Percentiles rank a stretch among this genome's conserved stretches.
These are phyloP conservation scores for Calonectria montana DNA, from an alignment of 2,329 filamentous ascomycete species.

Conservation along the genomic window DNA sequence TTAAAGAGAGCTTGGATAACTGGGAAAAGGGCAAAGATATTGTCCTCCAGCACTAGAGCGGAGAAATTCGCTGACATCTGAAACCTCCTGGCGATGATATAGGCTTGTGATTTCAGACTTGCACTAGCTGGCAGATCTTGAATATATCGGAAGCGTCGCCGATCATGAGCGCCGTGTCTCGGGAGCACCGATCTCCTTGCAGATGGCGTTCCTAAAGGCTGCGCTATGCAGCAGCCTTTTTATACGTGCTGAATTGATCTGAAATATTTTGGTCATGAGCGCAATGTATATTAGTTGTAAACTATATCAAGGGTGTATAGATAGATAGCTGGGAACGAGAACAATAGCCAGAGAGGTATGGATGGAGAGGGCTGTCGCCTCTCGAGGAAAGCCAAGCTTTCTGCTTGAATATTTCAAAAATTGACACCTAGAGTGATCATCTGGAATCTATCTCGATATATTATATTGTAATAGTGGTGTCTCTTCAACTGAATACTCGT, in stretches of 20 bases:
- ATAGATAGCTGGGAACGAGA: neutral
- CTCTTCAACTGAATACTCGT: neutral
- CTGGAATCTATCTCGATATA: neutral
- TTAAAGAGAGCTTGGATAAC: constrained; percentile 80
- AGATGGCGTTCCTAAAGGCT: neutral
- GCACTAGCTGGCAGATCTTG: too few species aligned
- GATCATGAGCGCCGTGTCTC: constrained; percentile 4
- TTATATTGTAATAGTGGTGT: neutral
- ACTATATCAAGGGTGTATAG: neutral
- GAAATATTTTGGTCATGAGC: constrained; percentile 4
- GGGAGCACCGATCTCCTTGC: neutral
- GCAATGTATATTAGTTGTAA: constrained; percentile 1
- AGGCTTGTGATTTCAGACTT: neutral
- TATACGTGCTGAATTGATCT: constrained; percentile 8
- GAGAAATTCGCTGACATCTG: neutral
- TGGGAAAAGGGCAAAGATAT: constrained; percentile 83
- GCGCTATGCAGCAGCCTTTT: constrained; percentile 17
- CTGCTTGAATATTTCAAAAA: neutral
- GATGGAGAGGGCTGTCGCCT: neutral
- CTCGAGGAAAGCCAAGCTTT: neutral
- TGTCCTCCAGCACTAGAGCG: constrained; percentile 61
- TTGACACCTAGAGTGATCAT: neutral
- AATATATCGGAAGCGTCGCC: neutral
- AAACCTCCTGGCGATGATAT: neutral
- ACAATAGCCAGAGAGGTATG: neutral